A percentile compares a stretch with the other conserved stretches of the same genome.
Evolutionary conservation across 768 basidiomycete genomes (phyloP).

Genomic region (Pleurotus cornucopiae): DNA sequence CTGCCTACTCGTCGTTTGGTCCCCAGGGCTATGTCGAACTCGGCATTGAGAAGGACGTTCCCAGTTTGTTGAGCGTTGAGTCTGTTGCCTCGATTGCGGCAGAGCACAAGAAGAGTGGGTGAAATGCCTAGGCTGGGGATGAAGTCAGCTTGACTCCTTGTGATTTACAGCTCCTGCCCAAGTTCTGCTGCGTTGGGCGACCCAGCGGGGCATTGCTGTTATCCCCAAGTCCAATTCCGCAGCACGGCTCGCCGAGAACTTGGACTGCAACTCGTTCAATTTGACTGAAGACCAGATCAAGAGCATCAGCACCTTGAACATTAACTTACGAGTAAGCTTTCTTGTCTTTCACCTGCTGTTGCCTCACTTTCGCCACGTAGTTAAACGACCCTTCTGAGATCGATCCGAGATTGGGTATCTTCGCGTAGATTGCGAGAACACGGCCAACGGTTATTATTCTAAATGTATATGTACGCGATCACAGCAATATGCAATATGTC

Average conservation of each 20-base stretch:
- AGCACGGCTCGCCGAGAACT: slow-evolving; percentile 40
- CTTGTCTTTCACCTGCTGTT: slow-evolving; percentile 9
- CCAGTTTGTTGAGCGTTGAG: slow-evolving; percentile 52
- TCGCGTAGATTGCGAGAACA: slow-evolving; percentile 41
- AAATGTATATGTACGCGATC: too few relatives aligned
- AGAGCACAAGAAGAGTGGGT: slow-evolving; percentile 51
- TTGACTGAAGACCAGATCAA: slow-evolving; percentile 45
- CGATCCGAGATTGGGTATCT: slow-evolving; percentile 63
- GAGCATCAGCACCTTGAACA: slow-evolving; percentile 44
- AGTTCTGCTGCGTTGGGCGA: slow-evolving; percentile 62
- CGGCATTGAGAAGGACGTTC: slow-evolving; percentile 45
- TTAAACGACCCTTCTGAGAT: slow-evolving; percentile 70
- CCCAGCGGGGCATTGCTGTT: slow-evolving; percentile 46
- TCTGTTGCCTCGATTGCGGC: slow-evolving; percentile 39
- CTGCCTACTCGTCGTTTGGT: slow-evolving; percentile 58
- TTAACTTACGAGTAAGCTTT: slow-evolving; percentile 52
- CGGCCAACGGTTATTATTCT: too few relatives aligned
- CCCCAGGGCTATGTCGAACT: slow-evolving; percentile 59
- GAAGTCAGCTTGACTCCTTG: too few relatives aligned
- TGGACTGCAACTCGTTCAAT: slow-evolving; percentile 44
- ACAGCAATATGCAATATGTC: too few relatives aligned
- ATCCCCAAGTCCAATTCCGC: slow-evolving; percentile 48
- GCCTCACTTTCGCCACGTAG: slow-evolving; percentile 25
- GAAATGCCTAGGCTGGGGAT: too few relatives aligned
- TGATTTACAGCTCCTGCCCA: slow-evolving; percentile 46